Percentiles rank a stretch among this genome's conserved stretches.
Evolutionary conservation across 2,329 filamentous ascomycete species (phyloP).

Genomic region (Helotiales sp.): DNA sequence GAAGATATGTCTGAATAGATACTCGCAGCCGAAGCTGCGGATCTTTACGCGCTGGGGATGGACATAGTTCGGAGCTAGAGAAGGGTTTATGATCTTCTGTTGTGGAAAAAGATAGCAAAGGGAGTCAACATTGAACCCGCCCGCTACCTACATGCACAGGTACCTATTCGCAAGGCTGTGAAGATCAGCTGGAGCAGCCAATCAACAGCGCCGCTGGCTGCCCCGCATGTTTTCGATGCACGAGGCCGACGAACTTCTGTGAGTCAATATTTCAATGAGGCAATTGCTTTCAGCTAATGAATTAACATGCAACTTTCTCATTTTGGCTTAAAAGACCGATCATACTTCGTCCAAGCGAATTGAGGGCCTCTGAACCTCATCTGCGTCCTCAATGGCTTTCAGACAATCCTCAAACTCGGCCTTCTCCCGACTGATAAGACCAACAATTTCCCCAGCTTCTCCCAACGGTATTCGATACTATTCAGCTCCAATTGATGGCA

Average conservation of each 20-base stretch:
- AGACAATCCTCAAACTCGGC: constrained; percentile 31
- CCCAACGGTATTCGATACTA: constrained; percentile 51
- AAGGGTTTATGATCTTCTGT: neutral
- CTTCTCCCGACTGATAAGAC: constrained; percentile 35
- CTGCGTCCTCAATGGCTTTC: constrained; percentile 38
- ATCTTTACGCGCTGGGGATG: constrained; percentile 36
- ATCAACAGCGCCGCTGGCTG: neutral
- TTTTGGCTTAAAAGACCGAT: neutral
- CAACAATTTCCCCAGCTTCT: constrained; percentile 32
- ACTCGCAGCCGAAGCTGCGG: constrained; percentile 41
- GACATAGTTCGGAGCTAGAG: constrained; percentile 27
- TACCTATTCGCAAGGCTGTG: constrained; percentile 23
- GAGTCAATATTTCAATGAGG: neutral
- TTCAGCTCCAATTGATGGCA: constrained; percentile 61
- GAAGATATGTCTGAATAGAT: constrained; percentile 26
- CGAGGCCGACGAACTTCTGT: constrained; percentile 12
- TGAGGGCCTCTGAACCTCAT: constrained; percentile 5
- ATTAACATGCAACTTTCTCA: neutral
- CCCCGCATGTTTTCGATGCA: constrained; percentile 17
- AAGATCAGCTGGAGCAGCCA: constrained; percentile 4
- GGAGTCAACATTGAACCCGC: constrained; percentile 22
- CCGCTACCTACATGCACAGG: too few species aligned
- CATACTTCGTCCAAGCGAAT: neutral
- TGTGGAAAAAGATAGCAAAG: constrained; percentile 3
- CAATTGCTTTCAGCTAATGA: neutral